Percentiles rank a stretch among this genome's conserved stretches.
These are phyloP conservation scores for Phytophthora colocasiae DNA, from an alignment of 352 stramenopile species.

Conservation along the genomic window DNA sequence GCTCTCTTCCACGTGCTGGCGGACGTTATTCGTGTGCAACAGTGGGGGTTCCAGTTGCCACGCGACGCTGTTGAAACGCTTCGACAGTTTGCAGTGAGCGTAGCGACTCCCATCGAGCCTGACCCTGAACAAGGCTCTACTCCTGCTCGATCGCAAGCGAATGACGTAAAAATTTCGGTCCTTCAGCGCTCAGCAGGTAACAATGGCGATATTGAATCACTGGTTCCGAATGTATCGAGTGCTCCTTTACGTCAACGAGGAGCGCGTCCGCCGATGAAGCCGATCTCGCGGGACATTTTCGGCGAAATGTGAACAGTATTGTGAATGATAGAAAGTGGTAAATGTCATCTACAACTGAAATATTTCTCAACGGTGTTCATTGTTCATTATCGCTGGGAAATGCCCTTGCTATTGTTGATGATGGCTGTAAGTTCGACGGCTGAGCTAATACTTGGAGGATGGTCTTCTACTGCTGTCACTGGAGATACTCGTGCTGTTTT, in stretches of 20 bases:
- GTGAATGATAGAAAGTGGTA: slow-evolving; percentile 21
- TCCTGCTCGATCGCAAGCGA: neutral
- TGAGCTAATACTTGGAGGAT: slow-evolving; percentile 17
- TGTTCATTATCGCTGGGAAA: slow-evolving; percentile 3
- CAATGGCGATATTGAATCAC: slow-evolving; percentile 55
- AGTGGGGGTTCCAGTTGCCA: slow-evolving; percentile 51
- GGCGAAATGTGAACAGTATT: slow-evolving; percentile 34
- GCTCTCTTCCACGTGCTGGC: slow-evolving; percentile 63
- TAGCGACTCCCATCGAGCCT: slow-evolving; percentile 29
- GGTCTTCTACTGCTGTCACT: slow-evolving; percentile 11
- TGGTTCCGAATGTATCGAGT: slow-evolving; percentile 40
- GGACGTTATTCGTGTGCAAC: slow-evolving; percentile 44
- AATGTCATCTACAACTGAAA: slow-evolving; percentile 4
- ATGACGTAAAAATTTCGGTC: slow-evolving; percentile 45
- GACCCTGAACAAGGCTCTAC: slow-evolving; percentile 43
- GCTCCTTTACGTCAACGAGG: slow-evolving; percentile 13
- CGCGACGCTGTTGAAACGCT: slow-evolving; percentile 44
- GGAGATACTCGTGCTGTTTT: slow-evolving; percentile 24
- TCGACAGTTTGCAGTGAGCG: slow-evolving; percentile 25
- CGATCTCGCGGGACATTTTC: slow-evolving; percentile 54
- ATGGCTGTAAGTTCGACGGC: neutral
- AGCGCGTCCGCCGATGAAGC: slow-evolving; percentile 28
- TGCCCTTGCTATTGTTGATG: slow-evolving; percentile 11
- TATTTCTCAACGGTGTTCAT: slow-evolving; percentile 1
- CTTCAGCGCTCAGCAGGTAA: slow-evolving; percentile 31